Conservation (phyloP, 2,329 filamentous ascomycete species). For the Biscogniauxia marginata region DNA sequence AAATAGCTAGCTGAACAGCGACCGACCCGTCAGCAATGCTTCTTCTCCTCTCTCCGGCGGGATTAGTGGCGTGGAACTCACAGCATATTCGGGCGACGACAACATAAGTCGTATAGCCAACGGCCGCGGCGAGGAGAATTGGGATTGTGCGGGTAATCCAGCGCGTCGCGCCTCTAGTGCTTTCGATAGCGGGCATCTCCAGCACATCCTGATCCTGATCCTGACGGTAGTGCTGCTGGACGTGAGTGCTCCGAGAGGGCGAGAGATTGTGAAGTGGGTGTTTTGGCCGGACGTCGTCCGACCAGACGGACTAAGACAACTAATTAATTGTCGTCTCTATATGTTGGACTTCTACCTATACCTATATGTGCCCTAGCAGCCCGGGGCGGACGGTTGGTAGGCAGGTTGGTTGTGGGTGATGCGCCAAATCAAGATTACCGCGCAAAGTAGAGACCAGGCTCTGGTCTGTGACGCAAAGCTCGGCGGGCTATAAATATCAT, state of each 20-base stretch:
- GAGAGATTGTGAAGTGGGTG: too few relatives aligned
- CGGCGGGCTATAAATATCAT: not conserved
- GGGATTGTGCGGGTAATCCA: conserved; percentile 68
- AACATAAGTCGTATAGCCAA: conserved; percentile 71
- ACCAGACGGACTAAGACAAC: too few relatives aligned
- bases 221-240: not conserved
- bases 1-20: conserved; percentile 65
- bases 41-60: too few relatives aligned
- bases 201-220: conserved; percentile 24
- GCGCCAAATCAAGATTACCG: not conserved
- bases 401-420: not conserved
- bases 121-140: conserved; percentile 61
- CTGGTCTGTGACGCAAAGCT: not conserved
- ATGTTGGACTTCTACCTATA: too few relatives aligned
- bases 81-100: conserved; percentile 66
- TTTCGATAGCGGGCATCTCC: conserved; percentile 34
- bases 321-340: too few relatives aligned
- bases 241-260: not conserved
- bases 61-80: conserved; percentile 41
- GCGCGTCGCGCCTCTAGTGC: conserved; percentile 48
- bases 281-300: not conserved
- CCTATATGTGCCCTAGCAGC: too few relatives aligned
- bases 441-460: not conserved
- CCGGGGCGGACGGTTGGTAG: too few relatives aligned
- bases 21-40: not conserved